Evolutionary conservation across 306 rosid species (phyloP).

Genomic region (Gastrolobium villosum): DNA sequence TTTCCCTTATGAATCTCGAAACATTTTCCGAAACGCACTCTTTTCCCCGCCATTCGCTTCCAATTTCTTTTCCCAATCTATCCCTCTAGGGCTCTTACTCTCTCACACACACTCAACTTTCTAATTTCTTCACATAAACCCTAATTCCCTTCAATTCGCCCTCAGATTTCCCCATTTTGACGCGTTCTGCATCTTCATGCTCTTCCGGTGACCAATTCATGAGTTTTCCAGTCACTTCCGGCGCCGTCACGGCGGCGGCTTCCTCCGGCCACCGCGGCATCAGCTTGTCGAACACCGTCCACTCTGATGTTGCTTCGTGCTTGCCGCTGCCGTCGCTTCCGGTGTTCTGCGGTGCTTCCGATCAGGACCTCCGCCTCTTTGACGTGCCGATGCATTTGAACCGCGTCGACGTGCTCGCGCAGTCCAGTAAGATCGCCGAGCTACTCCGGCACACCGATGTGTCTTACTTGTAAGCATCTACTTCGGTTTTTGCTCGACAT

Average conservation of each 20-base stretch:
- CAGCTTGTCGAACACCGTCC: slow-evolving; percentile 75
- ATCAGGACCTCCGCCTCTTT: slow-evolving; percentile 70
- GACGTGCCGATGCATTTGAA: slow-evolving; percentile 65
- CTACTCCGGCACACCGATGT: slow-evolving; percentile 86
- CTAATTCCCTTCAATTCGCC: slow-evolving; percentile 53
- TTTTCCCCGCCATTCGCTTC: slow-evolving; percentile 96
- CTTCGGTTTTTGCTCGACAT: slow-evolving; percentile 14
- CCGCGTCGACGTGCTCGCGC: slow-evolving; percentile 68
- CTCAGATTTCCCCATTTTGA: slow-evolving; percentile 50
- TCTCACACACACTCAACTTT: background rate
- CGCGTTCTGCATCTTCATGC: slow-evolving; percentile 65
- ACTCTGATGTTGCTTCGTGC: slow-evolving; percentile 93
- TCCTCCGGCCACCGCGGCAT: slow-evolving; percentile 67
- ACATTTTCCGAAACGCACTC: slow-evolving; percentile 50
- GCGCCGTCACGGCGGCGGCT: slow-evolving; percentile 39
- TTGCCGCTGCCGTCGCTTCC: slow-evolving; percentile 94
- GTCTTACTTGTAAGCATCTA: slow-evolving; percentile 80
- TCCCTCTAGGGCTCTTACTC: slow-evolving; percentile 60
- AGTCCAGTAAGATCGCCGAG: slow-evolving; percentile 83
- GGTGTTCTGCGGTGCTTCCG: slow-evolving; percentile 86
- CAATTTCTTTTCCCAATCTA: slow-evolving; percentile 63
- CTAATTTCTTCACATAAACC: slow-evolving; percentile 43
- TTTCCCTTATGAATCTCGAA: slow-evolving; percentile 48
- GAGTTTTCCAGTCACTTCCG: slow-evolving; percentile 63
- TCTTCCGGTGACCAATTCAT: slow-evolving; percentile 65